These are phyloP conservation scores for Colletotrichum magnum DNA, from an alignment of 2,329 filamentous ascomycete genomes.

Conservation along the genomic window DNA sequence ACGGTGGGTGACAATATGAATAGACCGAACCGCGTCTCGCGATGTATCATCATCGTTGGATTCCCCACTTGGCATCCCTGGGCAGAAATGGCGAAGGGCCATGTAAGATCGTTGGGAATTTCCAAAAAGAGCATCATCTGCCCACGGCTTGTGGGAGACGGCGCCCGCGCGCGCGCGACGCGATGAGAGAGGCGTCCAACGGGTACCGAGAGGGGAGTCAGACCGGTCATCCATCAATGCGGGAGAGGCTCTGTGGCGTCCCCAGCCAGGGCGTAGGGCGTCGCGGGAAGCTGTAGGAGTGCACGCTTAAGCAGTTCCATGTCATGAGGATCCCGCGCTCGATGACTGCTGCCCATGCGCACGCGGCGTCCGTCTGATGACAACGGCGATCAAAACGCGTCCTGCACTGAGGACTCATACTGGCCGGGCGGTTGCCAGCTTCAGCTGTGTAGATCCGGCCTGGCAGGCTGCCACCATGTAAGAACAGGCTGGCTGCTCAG, in stretches of 20 bases:
- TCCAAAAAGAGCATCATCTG: neutral
- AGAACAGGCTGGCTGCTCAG: conserved; percentile 11
- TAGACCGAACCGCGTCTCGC: conserved; percentile 20
- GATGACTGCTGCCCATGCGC: conserved; percentile 4
- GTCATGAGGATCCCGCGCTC: neutral
- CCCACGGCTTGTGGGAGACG: conserved; percentile 3
- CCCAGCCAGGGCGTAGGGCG: neutral
- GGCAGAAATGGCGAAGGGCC: neutral
- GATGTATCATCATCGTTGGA: conserved; percentile 2
- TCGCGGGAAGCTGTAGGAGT: neutral
- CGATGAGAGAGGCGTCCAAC: neutral
- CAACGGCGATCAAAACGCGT: conserved; percentile 18
- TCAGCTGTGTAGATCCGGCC: conserved; percentile 14
- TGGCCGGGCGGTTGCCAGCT: conserved; percentile 13
- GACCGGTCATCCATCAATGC: neutral
- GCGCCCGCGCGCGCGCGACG: neutral
- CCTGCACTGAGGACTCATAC: conserved; percentile 12
- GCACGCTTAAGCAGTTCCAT: neutral
- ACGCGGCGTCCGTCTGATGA: conserved; percentile 24
- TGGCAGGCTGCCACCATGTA: neutral
- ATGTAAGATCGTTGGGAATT: neutral
- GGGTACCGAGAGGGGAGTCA: neutral
- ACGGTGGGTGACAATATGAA: neutral
- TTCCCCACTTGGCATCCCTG: conserved; percentile 1
- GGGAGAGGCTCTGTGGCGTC: conserved; percentile 23